phyloP scores from a whole-genome alignment of 306 rosid species.

The Gastrolobium bilobum region DNA sequence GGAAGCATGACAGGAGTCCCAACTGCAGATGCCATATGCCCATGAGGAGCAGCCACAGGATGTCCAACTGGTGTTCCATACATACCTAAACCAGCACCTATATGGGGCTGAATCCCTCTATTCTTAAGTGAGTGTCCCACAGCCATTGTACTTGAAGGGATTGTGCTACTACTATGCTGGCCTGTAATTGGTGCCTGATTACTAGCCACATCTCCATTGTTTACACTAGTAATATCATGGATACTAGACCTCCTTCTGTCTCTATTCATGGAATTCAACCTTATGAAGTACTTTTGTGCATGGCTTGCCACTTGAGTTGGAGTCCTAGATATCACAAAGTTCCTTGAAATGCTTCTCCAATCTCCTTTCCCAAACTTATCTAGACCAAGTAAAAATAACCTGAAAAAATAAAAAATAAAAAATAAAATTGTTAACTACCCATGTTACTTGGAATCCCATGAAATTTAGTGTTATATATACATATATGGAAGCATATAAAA shows the following conservation, averaged over 20 bases:
- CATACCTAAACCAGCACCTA: slow-evolving; percentile 80
- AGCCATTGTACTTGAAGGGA: slow-evolving; percentile 58
- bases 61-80: slow-evolving; percentile 91
- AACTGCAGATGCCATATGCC: slow-evolving; percentile 90
- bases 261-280: slow-evolving; percentile 93
- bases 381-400: slow-evolving; percentile 94
- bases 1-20: slow-evolving; percentile 99
- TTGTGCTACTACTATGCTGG: slow-evolving; percentile 65
- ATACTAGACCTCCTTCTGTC: slow-evolving; percentile 97
- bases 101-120: slow-evolving; percentile 67
- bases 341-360: slow-evolving; percentile 99
- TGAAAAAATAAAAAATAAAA: slow-evolving; percentile 32
- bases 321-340: slow-evolving; percentile 93
- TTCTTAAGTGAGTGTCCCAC: slow-evolving; percentile 75
- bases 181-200: slow-evolving; percentile 91
- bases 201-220: slow-evolving; percentile 72
- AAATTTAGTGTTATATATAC: background rate
- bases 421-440: slow-evolving; percentile 8
- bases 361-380: slow-evolving; percentile 99
- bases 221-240: slow-evolving; percentile 92
- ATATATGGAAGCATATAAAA: too few relatives aligned
- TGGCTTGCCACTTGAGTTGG: slow-evolving; percentile 99
- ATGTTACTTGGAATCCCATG: background rate
- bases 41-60: slow-evolving; percentile 82
- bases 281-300: slow-evolving; percentile 95